Evolutionary conservation across 768 basidiomycete species (phyloP), one percentile per base, ranked within the genome.

Genomic region (Tephrocybe sp.): DNA sequence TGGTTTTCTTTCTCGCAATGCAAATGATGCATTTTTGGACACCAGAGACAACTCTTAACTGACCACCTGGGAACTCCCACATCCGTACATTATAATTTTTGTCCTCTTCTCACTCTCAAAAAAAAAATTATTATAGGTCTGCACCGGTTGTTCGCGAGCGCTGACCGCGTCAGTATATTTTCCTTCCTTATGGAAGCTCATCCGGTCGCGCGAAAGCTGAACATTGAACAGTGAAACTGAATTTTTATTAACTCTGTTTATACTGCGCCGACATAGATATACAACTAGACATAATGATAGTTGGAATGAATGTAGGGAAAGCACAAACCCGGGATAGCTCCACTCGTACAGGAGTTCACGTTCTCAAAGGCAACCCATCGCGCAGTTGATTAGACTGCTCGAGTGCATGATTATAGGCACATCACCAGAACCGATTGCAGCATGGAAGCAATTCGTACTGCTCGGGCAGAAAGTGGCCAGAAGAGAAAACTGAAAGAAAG

Each of bases 351-450:
- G 64, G 64, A 69, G 64, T 60, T 55, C 62, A 44, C 62, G 59
- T 58, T 63, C 70, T 64, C 64, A 62, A 59, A 61, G 63, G 63
- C 66, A 64, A 72, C 72, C 79, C 80, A 71, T 75, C 75, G 67
- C 64, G 60, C 67, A 70, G 77, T 67, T 79, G 75, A 80, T 83
- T 76, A 73, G 76, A 68, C 80, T 70, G 68, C 57, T 59, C 68
- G 67, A 69, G 63, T 76, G 39, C 72, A 43, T 84, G 52, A 44
- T 47, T 87, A 51, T 87, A 66, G 85, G 84, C 86, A 31, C 73
- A 75, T 83, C 82, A 86, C 83, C 85, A 87, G 86, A 87, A 87
- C 85, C 85, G 83, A 79, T 68, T 64, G 68, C 83, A 86, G 82
- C 71, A 80, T 83, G 66, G 79, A 73, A 67, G 71, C 67, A 68